phyloP scores from a whole-genome alignment of 371 early-diverging fungal genomes.

The Apophysomyces variabilis region DNA sequence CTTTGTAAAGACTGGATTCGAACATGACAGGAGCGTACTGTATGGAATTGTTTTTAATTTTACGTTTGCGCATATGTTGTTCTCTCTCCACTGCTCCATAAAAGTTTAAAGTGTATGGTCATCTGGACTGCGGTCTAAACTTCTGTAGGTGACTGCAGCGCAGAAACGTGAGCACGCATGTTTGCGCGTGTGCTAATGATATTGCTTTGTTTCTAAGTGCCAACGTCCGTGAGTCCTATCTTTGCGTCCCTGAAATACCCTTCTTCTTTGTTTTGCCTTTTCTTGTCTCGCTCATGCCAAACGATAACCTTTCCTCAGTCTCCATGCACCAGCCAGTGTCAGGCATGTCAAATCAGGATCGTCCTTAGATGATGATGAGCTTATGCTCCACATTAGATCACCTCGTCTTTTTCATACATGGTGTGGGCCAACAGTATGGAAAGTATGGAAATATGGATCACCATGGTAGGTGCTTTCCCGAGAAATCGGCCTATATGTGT shows the following conservation, averaged over 20 bases:
- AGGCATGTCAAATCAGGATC: neutral
- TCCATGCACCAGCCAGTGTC: neutral
- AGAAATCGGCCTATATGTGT: neutral
- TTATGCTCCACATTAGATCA: conserved; percentile 31
- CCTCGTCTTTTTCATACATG: conserved; percentile 69
- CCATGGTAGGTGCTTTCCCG: conserved; percentile 36
- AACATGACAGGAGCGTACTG: too few relatives aligned
- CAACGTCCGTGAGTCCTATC: neutral
- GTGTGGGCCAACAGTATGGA: conserved; percentile 70
- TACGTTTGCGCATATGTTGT: too few relatives aligned
- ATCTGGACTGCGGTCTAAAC: too few relatives aligned
- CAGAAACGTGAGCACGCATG: conserved; percentile 7
- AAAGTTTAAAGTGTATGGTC: neutral
- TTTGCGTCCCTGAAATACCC: neutral
- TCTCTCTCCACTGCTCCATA: neutral
- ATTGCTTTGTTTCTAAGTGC: neutral
- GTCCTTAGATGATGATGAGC: neutral
- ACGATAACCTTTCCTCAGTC: neutral
- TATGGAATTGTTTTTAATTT: too few relatives aligned
- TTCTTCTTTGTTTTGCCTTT: neutral
- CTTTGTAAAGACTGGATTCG: too few relatives aligned
- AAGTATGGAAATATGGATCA: conserved; percentile 57
- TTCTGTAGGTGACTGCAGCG: neutral
- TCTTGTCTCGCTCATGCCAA: neutral
- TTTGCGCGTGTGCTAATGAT: neutral